phyloP scores from a whole-genome alignment of 2,329 filamentous ascomycete species.

The Penicillium sp. region DNA sequence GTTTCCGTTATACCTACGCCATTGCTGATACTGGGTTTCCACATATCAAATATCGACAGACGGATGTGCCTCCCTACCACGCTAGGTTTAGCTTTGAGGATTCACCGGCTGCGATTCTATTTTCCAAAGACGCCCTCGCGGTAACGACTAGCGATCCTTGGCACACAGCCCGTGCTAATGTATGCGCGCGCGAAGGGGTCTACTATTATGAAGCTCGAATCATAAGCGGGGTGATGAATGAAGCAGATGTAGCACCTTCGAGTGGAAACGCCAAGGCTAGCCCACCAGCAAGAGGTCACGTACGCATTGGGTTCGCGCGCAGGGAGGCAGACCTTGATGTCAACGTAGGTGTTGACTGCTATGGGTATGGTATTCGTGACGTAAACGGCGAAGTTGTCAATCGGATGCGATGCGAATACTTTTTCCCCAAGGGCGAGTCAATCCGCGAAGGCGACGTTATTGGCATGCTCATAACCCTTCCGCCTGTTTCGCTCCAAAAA shows the following conservation, averaged over 20 bases:
- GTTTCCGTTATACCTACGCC: conserved; percentile 87
- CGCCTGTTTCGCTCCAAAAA: conserved; percentile 81
- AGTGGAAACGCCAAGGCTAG: conserved; percentile 26
- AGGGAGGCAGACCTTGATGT: conserved; percentile 54
- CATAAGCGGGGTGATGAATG: conserved; percentile 65
- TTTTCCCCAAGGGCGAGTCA: conserved; percentile 78
- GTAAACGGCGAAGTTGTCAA: conserved; percentile 89
- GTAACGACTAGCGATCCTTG: conserved; percentile 93
- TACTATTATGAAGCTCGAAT: conserved; percentile 96
- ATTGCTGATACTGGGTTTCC: conserved; percentile 88
- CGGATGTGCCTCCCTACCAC: conserved; percentile 81
- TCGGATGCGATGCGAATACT: conserved; percentile 90
- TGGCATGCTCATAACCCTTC: conserved; percentile 88
- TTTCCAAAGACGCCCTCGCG: conserved; percentile 74
- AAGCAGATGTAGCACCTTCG: conserved; percentile 25
- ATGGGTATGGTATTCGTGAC: conserved; percentile 92
- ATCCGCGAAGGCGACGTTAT: conserved; percentile 91
- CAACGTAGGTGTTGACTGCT: conserved; percentile 84
- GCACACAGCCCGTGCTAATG: conserved; percentile 87
- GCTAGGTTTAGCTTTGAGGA: conserved; percentile 93
- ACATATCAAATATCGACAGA: conserved; percentile 88
- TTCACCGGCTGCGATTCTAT: conserved; percentile 81
- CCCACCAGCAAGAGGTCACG: conserved; percentile 47
- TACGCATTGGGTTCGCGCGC: conserved; percentile 54
- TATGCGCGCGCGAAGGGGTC: conserved; percentile 84